Evolutionary conservation across 495 filamentous ascomycete genomes (phyloP).

Genomic region (Platismatia glauca): DNA sequence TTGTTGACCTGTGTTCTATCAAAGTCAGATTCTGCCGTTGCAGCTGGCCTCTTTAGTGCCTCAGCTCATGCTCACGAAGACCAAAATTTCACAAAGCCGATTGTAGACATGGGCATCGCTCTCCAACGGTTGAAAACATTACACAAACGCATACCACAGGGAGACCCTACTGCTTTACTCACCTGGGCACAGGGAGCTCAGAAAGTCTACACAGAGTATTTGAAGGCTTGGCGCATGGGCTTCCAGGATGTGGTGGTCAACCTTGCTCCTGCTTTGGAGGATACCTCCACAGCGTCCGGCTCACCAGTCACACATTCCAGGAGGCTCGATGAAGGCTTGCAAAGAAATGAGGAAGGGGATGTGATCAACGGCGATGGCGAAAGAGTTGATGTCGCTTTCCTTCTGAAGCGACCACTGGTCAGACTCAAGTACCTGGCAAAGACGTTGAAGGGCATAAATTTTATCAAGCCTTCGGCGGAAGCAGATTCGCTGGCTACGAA

Average conservation of each 20-base stretch:
- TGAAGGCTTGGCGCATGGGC: slow-evolving; percentile 83
- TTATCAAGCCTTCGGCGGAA: slow-evolving; percentile 46
- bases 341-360: slow-evolving; percentile 69
- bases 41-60: slow-evolving; percentile 58
- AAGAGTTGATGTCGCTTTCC: slow-evolving; percentile 86
- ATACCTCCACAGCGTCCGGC: slow-evolving; percentile 35
- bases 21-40: slow-evolving; percentile 54
- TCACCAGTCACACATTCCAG: slow-evolving; percentile 36
- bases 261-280: slow-evolving; percentile 62
- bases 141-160: slow-evolving; percentile 69
- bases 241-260: slow-evolving; percentile 96
- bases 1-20: slow-evolving; percentile 78
- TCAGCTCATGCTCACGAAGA: slow-evolving; percentile 45
- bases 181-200: slow-evolving; percentile 72
- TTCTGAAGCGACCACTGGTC: slow-evolving; percentile 82
- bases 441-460: slow-evolving; percentile 62
- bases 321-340: slow-evolving; percentile 57
- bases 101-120: slow-evolving; percentile 88
- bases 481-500: slow-evolving; percentile 46
- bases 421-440: slow-evolving; percentile 81
- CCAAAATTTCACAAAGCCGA: slow-evolving; percentile 68
- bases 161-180: slow-evolving; percentile 57
- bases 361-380: slow-evolving; percentile 71
- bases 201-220: slow-evolving; percentile 76
- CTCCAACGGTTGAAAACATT: slow-evolving; percentile 73